Conservation (phyloP, 2,329 filamentous ascomycete genomes). For the Colletotrichum neosansevieriae region DNA sequence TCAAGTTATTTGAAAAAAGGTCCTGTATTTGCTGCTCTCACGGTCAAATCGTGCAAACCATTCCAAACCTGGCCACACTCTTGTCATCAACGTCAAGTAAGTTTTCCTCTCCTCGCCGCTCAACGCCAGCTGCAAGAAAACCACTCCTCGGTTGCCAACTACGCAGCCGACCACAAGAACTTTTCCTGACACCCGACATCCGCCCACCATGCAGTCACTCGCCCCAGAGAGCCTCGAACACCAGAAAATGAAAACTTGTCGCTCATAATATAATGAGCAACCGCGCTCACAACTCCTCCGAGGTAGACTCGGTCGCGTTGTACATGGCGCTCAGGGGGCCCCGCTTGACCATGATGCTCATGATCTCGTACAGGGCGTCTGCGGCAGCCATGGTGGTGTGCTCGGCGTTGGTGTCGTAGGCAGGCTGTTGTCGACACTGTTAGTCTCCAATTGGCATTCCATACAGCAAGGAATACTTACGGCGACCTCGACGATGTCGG, state of each 20-base stretch:
- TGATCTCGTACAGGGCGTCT: conserved; percentile 79
- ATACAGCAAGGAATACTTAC: conserved; percentile 46
- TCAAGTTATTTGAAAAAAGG: too few species aligned
- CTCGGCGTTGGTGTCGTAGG: conserved; percentile 80
- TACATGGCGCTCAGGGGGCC: conserved; percentile 68
- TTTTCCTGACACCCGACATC: not conserved
- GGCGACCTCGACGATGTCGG: conserved; percentile 81
- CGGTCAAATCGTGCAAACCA: not conserved
- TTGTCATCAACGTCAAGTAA: not conserved
- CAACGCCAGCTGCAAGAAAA: conserved; percentile 4
- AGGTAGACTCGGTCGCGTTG: conserved; percentile 29
- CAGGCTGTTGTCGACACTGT: conserved; percentile 56
- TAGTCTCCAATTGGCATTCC: not conserved
- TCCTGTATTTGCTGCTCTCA: not conserved
- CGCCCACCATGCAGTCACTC: not conserved
- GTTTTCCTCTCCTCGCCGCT: conserved; percentile 1
- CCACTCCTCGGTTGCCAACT: not conserved
- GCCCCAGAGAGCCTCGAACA: not conserved
- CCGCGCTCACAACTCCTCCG: conserved; percentile 28
- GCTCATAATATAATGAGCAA: not conserved
- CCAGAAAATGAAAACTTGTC: not conserved
- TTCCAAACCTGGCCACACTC: not conserved
- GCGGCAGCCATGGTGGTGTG: conserved; percentile 80
- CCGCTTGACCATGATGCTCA: conserved; percentile 86
- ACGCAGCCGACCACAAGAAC: not conserved